Percentiles rank a stretch among this genome's conserved stretches.
Conservation (phyloP, 345 rosid genomes). For the Pugionium dolabratum region DNA sequence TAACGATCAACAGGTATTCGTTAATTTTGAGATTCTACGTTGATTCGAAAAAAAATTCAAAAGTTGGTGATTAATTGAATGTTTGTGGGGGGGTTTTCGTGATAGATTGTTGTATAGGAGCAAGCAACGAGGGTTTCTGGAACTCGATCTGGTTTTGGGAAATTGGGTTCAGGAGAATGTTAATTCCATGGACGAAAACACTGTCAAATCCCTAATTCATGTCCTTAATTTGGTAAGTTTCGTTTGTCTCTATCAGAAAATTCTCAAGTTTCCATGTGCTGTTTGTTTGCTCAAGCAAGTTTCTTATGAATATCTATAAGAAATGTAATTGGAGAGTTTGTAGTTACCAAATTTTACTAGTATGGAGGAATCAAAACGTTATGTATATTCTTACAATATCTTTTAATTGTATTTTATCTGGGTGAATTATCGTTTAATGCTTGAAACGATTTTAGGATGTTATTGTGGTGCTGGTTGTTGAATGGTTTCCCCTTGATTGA, state of each 20-base stretch:
- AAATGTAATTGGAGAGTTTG: neutral
- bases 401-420: neutral
- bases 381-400: neutral
- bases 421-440: neutral
- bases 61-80: neutral
- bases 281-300: neutral
- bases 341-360: neutral
- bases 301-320: neutral
- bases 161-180: slow-evolving; percentile 88
- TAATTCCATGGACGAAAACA: slow-evolving; percentile 67
- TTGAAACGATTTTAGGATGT: too few species aligned
- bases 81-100: neutral
- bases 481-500: neutral
- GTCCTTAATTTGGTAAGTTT: slow-evolving; percentile 68
- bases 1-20: slow-evolving; percentile 65
- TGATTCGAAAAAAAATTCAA: neutral
- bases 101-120: slow-evolving; percentile 85
- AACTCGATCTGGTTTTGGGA: slow-evolving; percentile 88
- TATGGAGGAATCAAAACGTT: neutral
- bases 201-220: slow-evolving; percentile 68
- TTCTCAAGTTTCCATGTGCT: neutral
- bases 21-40: slow-evolving; percentile 1
- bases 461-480: neutral
- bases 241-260: too few species aligned
- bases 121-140: slow-evolving; percentile 90